Conservation (phyloP, 148 eudicot genomes). For the Cornus florida region DNA sequence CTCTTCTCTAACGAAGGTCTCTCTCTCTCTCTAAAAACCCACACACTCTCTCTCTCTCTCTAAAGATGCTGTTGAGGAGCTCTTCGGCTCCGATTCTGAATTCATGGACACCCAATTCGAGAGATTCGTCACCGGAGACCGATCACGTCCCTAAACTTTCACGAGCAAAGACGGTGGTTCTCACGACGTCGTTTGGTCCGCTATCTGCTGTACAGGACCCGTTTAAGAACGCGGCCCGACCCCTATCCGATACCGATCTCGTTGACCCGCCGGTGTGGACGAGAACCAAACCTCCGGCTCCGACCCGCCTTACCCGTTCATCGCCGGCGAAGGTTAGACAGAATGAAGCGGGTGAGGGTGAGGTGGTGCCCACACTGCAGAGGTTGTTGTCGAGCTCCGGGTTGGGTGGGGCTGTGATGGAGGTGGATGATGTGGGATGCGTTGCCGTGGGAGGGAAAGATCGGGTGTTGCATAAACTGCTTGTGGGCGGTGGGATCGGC, state of each 20-base stretch:
- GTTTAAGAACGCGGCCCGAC: conserved; percentile 1
- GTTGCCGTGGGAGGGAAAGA: conserved; percentile 8
- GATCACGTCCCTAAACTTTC: conserved; percentile 4
- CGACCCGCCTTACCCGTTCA: neutral
- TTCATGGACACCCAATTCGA: conserved; percentile 24
- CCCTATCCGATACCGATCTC: conserved; percentile 11
- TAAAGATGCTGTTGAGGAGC: conserved; percentile 36
- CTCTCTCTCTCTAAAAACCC: neutral
- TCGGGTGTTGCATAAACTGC: conserved; percentile 11
- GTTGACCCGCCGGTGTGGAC: neutral
- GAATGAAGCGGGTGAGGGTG: neutral
- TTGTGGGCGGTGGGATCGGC: conserved; percentile 13
- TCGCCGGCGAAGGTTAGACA: neutral
- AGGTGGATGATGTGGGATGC: conserved; percentile 10
- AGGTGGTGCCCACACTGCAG: neutral
- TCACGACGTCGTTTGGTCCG: neutral
- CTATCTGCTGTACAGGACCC: neutral
- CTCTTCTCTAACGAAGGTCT: neutral
- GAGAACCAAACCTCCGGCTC: neutral
- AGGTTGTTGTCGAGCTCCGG: conserved; percentile 23
- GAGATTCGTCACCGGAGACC: conserved; percentile 20
- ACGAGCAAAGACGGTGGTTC: conserved; percentile 14
- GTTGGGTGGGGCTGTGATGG: conserved; percentile 12
- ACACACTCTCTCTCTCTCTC: no score
- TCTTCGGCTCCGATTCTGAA: conserved; percentile 44